Base-by-base conservation (phyloP, 108 stramenopile genomes). In the Pinguiococcus pyrenoidosus region DNA sequence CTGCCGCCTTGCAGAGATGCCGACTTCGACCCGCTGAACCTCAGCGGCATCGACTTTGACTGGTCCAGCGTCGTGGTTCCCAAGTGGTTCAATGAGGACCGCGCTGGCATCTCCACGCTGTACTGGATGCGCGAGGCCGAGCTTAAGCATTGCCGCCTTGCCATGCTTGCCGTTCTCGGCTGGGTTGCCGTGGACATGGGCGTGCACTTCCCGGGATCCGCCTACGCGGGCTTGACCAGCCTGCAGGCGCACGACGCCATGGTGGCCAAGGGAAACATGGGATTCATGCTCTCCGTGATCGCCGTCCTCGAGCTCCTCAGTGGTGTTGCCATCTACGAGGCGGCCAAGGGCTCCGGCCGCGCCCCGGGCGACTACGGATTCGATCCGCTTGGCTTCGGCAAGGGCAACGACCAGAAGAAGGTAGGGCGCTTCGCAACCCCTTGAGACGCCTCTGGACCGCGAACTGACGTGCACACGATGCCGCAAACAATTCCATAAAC, bases 51-150 rank as follows among this genome's bases (percentile, higher is more conserved):
- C 37, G 63, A 64, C 27, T 64, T 64, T 30, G 63, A 67, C 58
- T 64, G 49, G 28, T 44, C 50, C 32, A 50, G 65, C 57, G 34
- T 67, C n/a, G n/a, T 50, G 20, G 13, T 54, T 12, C 46, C 46
- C 9, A 18, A 10, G 10, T 25, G n/a, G 12, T 37, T 10, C 20
- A n/a, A 16, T 24, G 36, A 36, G 24, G 17, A 12, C 4, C 35
- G 24, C 24, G 9, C 14, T 35, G 24, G 36, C 23, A n/a, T 51
- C 17, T 37, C 16, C 57, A 66, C 67, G 8, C 48, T 70, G 12
- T 63, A 70, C 56, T 70, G 69, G 69, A 68, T 70, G 66, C 42
- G 69, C 17, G 69, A 70, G 58, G 42, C 69, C 12, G 69, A 70
- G 69, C 56, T 70, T 45, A 70, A 70, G 62, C 37, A 70, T 47